Evolutionary conservation across 306 rosid species (phyloP), one percentile per base, ranked within the genome.

Genomic region (Cucurbita argyrosperma): DNA sequence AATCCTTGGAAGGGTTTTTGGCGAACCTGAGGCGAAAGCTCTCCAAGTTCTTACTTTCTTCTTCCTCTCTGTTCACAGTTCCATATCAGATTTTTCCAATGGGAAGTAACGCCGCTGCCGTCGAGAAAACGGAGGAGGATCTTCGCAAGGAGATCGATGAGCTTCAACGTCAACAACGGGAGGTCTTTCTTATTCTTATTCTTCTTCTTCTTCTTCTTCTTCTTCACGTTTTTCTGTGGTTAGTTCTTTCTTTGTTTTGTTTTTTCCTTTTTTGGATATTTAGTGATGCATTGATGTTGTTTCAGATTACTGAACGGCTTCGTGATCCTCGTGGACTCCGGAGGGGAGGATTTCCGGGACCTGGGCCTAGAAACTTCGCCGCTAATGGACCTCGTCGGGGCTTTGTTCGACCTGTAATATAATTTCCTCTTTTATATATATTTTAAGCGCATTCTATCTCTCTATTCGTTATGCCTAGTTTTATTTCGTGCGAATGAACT

Each of bases 301-400:
- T 63, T 53, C 81, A 93, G 97, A 93, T 93, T 75, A 85, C 90
- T 0, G 97, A 95, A 78, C 89, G 96, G 66, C 99, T 95, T 78
- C 92, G 97, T 78, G 98, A 95, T 86, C 99, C 99, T 74, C 87
- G 97, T 23, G 99, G 99, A 1, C 90, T 89, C 67, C 96, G 97
- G 69, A 80, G 91, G 73, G 97, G 89, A 40, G 87, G 89, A 19
- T 72, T 81, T 21, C 11, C 85, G 0, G 87, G 83, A 42, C 83
- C 91, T 64, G 77, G 84, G 42, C 88, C 88, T 4, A 96, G 97
- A 60, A 81, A 86, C 66, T 82, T 86, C 12, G 80, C 85, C 26
- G 76, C 80, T 76, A 89, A 84, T 70, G 92, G 89, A 62, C 79
- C 75, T 81, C 99, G 99, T 50, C 96, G 92, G 30, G 84, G 88